These are phyloP conservation scores for Macrolepiota albuminosa DNA, from an alignment of 768 basidiomycete genomes.

Conservation along the genomic window DNA sequence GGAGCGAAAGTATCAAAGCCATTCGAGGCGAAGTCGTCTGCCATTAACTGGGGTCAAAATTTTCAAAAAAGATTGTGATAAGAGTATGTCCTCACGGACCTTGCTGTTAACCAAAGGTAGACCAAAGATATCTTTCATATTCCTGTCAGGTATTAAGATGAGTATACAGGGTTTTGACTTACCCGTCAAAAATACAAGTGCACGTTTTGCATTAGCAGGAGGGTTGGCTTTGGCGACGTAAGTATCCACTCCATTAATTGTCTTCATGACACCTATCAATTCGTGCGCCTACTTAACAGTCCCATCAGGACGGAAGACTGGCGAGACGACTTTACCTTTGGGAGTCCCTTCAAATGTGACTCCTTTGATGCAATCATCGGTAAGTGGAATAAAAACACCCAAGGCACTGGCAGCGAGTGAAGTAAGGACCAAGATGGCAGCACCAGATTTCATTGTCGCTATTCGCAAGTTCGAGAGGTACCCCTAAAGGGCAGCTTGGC, in stretches of 20 bases:
- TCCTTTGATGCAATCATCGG: not conserved
- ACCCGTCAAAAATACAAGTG: slow-evolving; percentile 13
- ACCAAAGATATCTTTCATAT: slow-evolving; percentile 14
- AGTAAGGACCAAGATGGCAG: slow-evolving; percentile 2
- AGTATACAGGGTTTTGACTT: not conserved
- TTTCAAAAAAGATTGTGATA: not conserved
- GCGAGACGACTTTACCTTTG: not conserved
- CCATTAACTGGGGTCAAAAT: slow-evolving; percentile 9
- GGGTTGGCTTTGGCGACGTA: slow-evolving; percentile 9
- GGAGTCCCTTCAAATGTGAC: slow-evolving; percentile 1
- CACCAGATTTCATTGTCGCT: slow-evolving; percentile 4
- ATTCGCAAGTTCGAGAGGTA: not conserved
- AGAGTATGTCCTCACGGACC: slow-evolving; percentile 1
- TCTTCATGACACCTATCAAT: slow-evolving; percentile 7
- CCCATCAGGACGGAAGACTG: not conserved
- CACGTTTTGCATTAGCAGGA: slow-evolving; percentile 8
- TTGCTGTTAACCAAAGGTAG: slow-evolving; percentile 14
- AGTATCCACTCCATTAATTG: slow-evolving; percentile 14
- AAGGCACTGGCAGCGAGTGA: not conserved
- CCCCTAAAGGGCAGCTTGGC: not conserved
- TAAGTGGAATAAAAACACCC: slow-evolving; percentile 9
- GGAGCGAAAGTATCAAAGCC: slow-evolving; percentile 16
- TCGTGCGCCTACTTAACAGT: too few species aligned
- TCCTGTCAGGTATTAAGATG: not conserved
- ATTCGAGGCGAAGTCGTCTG: slow-evolving; percentile 17